Percentiles rank a stretch among this genome's conserved stretches.
Conservation (phyloP, 305 asterid species). For the Fraxinus dipetala region DNA sequence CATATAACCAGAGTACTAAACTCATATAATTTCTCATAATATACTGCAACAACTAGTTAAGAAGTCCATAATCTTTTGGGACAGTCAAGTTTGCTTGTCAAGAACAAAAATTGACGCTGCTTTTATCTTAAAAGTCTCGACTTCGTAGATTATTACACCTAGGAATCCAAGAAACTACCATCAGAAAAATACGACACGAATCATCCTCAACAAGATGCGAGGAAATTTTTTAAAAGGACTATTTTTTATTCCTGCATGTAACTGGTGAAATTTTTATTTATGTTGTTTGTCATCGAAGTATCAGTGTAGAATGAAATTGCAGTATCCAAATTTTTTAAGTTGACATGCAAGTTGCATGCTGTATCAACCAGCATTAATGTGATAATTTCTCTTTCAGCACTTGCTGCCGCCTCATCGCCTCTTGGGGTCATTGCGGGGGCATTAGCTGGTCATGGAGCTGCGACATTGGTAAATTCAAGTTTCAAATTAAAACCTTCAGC, state of each 20-base stretch:
- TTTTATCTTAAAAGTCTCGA: not conserved
- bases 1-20: not conserved
- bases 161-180: not conserved
- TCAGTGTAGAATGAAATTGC: not conserved
- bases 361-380: constrained; percentile 14
- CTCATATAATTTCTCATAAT: not conserved
- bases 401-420: constrained; percentile 98
- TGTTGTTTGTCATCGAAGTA: not conserved
- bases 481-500: not conserved
- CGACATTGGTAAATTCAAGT: constrained; percentile 61
- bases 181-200: not conserved
- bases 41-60: constrained; percentile 1
- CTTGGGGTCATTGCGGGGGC: constrained; percentile 95
- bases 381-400: constrained; percentile 33
- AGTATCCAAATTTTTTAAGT: not conserved
- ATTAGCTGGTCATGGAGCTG: constrained; percentile 90
- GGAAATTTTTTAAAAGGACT: not conserved
- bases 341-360: not conserved
- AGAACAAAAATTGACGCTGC: not conserved
- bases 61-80: not conserved
- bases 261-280: not conserved
- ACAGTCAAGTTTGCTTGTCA: not conserved
- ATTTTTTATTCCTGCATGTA: not conserved
- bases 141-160: not conserved
- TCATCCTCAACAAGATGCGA: not conserved